Evolutionary conservation across 2,329 filamentous ascomycete species (phyloP).

Genomic region (Penicillium sp.): DNA sequence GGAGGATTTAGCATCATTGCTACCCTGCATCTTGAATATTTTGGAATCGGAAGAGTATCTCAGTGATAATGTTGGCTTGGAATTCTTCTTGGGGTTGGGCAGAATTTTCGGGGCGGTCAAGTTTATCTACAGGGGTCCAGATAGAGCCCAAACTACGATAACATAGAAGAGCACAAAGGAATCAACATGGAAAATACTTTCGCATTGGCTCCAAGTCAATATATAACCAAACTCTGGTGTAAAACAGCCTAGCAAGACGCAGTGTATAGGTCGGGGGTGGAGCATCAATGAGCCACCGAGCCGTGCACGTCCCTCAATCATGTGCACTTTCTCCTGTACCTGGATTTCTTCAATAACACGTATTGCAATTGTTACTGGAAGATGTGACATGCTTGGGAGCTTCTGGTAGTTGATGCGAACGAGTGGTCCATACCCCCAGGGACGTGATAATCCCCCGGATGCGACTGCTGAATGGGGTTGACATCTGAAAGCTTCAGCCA

Average conservation of each 20-base stretch:
- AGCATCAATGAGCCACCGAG: too few relatives aligned
- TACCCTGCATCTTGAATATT: conserved; percentile 18
- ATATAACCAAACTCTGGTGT: too few relatives aligned
- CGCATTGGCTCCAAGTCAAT: background rate
- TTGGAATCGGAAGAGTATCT: background rate
- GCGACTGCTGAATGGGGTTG: background rate
- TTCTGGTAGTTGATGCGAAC: too few relatives aligned
- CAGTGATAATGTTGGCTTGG: conserved; percentile 1
- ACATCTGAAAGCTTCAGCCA: background rate
- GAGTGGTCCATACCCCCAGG: background rate
- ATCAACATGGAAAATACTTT: background rate
- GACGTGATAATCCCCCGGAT: background rate
- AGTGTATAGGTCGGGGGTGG: too few relatives aligned
- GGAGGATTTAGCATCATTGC: conserved; percentile 15
- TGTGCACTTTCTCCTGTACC: too few relatives aligned
- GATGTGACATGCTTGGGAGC: too few relatives aligned
- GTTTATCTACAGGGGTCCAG: conserved; percentile 12
- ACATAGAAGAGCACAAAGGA: background rate
- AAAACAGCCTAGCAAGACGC: too few relatives aligned
- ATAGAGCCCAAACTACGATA: background rate
- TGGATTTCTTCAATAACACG: too few relatives aligned
- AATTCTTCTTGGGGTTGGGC: conserved; percentile 18
- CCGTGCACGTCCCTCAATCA: too few relatives aligned
- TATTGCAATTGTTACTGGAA: too few relatives aligned
- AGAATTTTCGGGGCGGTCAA: conserved; percentile 24